phyloP scores from a whole-genome alignment of 441 rosid species.

The Capsella rubella region DNA sequence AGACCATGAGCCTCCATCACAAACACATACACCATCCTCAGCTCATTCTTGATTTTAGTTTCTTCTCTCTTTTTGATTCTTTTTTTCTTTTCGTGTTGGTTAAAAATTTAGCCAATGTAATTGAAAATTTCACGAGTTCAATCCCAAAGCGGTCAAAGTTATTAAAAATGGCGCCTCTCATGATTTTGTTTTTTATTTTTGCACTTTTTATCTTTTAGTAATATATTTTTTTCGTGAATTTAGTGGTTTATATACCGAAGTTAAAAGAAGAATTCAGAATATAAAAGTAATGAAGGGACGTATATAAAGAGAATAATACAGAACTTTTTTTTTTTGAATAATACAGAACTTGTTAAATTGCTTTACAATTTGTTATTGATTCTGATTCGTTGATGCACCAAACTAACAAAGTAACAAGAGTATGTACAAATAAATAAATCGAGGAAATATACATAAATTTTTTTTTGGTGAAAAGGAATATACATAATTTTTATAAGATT shows the following conservation, averaged over 20 bases:
- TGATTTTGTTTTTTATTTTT: not conserved
- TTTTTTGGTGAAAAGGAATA: too few species aligned
- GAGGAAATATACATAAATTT: too few species aligned
- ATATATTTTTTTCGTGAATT: not conserved
- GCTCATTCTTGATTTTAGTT: conserved; percentile 8
- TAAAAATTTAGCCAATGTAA: conserved; percentile 11
- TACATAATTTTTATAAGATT: too few species aligned
- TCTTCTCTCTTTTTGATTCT: not conserved
- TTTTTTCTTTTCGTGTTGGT: not conserved
- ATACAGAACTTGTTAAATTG: conserved; percentile 9
- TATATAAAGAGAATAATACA: conserved; percentile 19
- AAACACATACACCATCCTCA: conserved; percentile 21
- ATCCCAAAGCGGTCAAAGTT: conserved; percentile 24
- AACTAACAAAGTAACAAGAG: not conserved
- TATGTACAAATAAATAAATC: not conserved
- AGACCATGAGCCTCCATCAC: conserved; percentile 46
- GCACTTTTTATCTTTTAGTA: conserved; percentile 4
- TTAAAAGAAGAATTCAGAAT: not conserved
- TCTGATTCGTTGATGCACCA: conserved; percentile 20
- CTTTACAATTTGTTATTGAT: not conserved
- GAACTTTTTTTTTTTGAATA: not conserved
- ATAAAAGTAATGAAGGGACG: conserved; percentile 10
- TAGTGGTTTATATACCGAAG: not conserved
- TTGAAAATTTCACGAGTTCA: conserved; percentile 3
- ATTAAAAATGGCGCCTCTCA: conserved; percentile 7